Conservation (phyloP, 2,329 filamentous ascomycete genomes). For the Lomentospora prolificans region DNA sequence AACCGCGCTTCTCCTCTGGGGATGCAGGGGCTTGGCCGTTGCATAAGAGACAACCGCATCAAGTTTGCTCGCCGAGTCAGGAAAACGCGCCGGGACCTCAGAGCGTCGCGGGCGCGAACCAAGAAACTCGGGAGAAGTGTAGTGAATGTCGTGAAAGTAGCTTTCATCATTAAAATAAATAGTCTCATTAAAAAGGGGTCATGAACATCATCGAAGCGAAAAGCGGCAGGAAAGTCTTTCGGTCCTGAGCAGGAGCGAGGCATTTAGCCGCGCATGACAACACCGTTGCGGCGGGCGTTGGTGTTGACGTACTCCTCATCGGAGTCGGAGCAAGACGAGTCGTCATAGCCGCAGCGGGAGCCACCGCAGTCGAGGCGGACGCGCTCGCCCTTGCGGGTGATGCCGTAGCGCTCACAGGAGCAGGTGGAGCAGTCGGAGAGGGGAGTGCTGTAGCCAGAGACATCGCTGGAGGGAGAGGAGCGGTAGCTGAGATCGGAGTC, state of each 20-base stretch:
- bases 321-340: constrained; percentile 55
- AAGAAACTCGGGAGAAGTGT: not conserved
- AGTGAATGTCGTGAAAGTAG: not conserved
- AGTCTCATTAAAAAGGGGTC: constrained; percentile 1
- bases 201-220: not conserved
- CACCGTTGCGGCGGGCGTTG: constrained; percentile 53
- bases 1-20: constrained; percentile 1
- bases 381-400: constrained; percentile 84
- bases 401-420: constrained; percentile 93
- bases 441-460: constrained; percentile 71
- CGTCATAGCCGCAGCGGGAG: constrained; percentile 71
- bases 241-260: constrained; percentile 12
- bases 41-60: constrained; percentile 4
- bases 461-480: constrained; percentile 63
- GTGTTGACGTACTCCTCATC: constrained; percentile 34
- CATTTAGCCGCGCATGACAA: constrained; percentile 35
- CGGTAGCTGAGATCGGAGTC: constrained; percentile 58
- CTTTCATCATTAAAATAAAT: constrained; percentile 4
- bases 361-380: constrained; percentile 96
- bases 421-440: constrained; percentile 69
- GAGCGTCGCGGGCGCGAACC: not conserved
- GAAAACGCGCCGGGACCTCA: not conserved
- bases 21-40: constrained; percentile 6
- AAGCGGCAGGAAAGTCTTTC: not conserved
- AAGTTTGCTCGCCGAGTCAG: not conserved